These are phyloP conservation scores for Sclerotinia nivalis DNA, from an alignment of 2,329 filamentous ascomycete genomes.

Conservation along the genomic window DNA sequence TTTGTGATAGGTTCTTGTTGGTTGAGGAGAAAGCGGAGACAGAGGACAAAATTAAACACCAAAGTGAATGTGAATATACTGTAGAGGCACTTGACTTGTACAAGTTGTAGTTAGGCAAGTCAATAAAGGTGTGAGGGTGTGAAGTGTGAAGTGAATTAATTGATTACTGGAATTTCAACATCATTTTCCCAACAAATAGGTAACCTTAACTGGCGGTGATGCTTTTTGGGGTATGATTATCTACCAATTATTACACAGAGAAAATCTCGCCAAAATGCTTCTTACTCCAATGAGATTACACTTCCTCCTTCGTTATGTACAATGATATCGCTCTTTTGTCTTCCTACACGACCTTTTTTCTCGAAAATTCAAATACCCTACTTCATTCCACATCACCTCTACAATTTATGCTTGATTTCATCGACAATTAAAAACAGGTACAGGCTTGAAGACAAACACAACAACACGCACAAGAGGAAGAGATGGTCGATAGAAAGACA, in stretches of 20 bases:
- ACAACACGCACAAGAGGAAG: neutral
- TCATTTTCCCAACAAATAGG: neutral
- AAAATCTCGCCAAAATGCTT: neutral
- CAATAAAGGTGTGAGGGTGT: neutral
- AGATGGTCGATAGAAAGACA: neutral
- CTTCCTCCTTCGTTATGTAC: neutral
- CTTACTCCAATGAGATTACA: neutral
- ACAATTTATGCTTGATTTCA: neutral
- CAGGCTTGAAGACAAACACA: neutral
- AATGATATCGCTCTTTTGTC: neutral
- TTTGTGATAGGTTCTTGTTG: neutral
- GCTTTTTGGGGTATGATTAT: neutral
- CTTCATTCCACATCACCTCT: neutral
- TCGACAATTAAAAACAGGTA: neutral
- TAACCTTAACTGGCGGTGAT: neutral
- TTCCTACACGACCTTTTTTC: neutral
- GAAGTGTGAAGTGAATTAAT: neutral
- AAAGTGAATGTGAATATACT: neutral
- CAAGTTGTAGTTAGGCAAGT: too few species aligned
- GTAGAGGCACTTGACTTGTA: neutral
- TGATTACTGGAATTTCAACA: neutral
- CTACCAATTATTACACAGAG: neutral
- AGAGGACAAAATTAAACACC: neutral
- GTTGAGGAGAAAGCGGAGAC: neutral
- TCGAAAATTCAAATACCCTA: neutral